Percentiles rank a stretch among this genome's conserved stretches.
Conservation (phyloP, 1,139 yeast species). For the Pneumocystis canis region DNA sequence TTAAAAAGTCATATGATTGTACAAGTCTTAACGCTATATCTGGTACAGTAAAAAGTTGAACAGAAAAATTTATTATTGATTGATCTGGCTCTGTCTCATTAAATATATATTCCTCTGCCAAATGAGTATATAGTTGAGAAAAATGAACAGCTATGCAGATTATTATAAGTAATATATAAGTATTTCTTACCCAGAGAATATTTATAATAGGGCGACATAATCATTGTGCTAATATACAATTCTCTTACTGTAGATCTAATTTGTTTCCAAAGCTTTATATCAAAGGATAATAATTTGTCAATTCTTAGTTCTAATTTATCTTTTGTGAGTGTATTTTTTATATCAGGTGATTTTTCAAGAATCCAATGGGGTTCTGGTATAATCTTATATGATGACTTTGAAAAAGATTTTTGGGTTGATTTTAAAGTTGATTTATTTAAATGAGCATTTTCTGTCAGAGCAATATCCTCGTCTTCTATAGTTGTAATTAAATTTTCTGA, state of each 20-base stretch:
- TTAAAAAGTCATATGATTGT: constrained; percentile 47
- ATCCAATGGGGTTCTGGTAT: not conserved
- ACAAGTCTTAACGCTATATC: constrained; percentile 58
- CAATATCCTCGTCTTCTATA: not conserved
- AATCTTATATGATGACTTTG: not conserved
- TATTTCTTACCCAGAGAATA: constrained; percentile 34
- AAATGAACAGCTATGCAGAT: constrained; percentile 38
- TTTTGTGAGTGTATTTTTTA: not conserved
- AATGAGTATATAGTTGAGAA: constrained; percentile 63
- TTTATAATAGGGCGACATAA: constrained; percentile 49
- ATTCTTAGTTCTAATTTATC: not conserved
- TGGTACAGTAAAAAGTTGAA: constrained; percentile 80
- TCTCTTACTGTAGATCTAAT: constrained; percentile 50
- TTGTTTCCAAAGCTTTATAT: constrained; percentile 58
- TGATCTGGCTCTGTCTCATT: constrained; percentile 73
- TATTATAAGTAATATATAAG: not conserved
- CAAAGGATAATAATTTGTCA: constrained; percentile 42
- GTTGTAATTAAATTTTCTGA: not conserved
- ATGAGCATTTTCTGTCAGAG: not conserved
- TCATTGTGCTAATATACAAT: constrained; percentile 52
- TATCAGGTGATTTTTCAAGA: not conserved
- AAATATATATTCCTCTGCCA: constrained; percentile 58
- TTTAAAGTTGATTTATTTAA: not conserved
- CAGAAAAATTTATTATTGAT: constrained; percentile 61
- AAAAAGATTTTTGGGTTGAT: not conserved